phyloP scores from a whole-genome alignment of 768 basidiomycete genomes.

The Lentinus tigrinus region DNA sequence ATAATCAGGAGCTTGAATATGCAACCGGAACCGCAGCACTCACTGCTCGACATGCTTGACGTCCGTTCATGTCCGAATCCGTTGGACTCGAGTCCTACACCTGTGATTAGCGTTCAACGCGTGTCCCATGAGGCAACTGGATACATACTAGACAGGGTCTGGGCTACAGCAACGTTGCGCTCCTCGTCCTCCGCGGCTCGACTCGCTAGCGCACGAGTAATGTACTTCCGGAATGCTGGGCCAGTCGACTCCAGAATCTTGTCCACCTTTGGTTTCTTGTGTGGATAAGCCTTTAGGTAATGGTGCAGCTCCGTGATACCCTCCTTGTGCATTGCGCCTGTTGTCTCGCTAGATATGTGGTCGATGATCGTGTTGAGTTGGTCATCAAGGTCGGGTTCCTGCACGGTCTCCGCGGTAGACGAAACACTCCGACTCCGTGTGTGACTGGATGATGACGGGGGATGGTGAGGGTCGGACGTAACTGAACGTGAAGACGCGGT shows the following conservation, averaged over 20 bases:
- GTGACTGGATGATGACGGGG: slow-evolving; percentile 60
- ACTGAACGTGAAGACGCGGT: slow-evolving; percentile 46
- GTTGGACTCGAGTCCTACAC: slow-evolving; percentile 63
- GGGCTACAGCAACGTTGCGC: slow-evolving; percentile 75
- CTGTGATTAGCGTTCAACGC: not conserved
- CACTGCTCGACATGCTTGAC: slow-evolving; percentile 19
- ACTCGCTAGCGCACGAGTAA: slow-evolving; percentile 82
- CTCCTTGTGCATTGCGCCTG: slow-evolving; percentile 87
- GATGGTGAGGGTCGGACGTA: slow-evolving; percentile 40
- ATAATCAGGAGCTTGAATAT: not conserved
- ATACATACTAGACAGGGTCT: slow-evolving; percentile 74
- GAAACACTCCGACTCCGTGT: slow-evolving; percentile 68
- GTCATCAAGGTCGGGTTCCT: slow-evolving; percentile 86
- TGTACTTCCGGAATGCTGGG: slow-evolving; percentile 88
- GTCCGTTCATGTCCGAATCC: slow-evolving; percentile 44
- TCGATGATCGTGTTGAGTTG: slow-evolving; percentile 80
- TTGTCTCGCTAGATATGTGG: slow-evolving; percentile 86
- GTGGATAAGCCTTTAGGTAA: slow-evolving; percentile 88
- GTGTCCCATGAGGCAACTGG: not conserved
- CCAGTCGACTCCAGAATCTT: slow-evolving; percentile 88
- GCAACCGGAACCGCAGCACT: not conserved
- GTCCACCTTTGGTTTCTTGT: slow-evolving; percentile 79
- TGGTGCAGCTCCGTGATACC: slow-evolving; percentile 93
- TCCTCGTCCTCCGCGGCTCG: slow-evolving; percentile 87
- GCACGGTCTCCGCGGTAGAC: slow-evolving; percentile 55